Evolutionary conservation across 176 grass and related monocot species (phyloP).

Genomic region (Oryza rufipogon): DNA sequence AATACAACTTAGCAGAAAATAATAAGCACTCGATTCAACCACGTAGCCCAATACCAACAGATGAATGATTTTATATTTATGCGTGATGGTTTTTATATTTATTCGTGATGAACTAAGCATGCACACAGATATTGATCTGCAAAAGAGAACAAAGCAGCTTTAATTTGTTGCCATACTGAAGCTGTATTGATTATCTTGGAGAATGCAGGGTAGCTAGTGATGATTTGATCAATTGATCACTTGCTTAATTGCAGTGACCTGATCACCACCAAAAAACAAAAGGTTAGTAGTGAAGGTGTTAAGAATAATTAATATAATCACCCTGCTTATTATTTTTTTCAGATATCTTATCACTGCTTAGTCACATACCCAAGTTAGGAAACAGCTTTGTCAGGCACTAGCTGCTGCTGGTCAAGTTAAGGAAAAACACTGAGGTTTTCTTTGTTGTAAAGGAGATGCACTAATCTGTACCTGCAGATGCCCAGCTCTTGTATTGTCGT

Average conservation of each 20-base stretch:
- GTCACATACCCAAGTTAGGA: conserved; percentile 21
- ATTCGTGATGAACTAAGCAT: conserved; percentile 21
- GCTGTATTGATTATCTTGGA: conserved; percentile 27
- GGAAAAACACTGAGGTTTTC: conserved; percentile 44
- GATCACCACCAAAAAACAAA: conserved; percentile 3
- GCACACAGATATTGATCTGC: not conserved
- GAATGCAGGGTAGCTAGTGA: conserved; percentile 13
- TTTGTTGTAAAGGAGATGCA: conserved; percentile 40
- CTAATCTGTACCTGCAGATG: conserved; percentile 36
- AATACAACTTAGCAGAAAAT: not conserved
- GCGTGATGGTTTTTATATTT: not conserved
- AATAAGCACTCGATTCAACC: not conserved
- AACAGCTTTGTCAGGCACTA: conserved; percentile 40
- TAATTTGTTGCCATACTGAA: conserved; percentile 29
- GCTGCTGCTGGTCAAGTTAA: conserved; percentile 38
- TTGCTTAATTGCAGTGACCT: conserved; percentile 14
- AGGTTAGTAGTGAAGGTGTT: conserved; percentile 4
- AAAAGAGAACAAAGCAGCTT: conserved; percentile 16
- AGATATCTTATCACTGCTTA: conserved; percentile 30
- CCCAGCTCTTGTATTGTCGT: not conserved
- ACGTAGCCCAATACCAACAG: not conserved
- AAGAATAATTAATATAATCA: conserved; percentile 23
- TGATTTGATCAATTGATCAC: conserved; percentile 16
- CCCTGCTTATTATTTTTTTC: not conserved
- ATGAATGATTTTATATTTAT: not conserved